Evolutionary conservation across 225 moss, liverwort and hornwort genomes (phyloP).

Genomic region (Pseudisothecium myosuroides): DNA sequence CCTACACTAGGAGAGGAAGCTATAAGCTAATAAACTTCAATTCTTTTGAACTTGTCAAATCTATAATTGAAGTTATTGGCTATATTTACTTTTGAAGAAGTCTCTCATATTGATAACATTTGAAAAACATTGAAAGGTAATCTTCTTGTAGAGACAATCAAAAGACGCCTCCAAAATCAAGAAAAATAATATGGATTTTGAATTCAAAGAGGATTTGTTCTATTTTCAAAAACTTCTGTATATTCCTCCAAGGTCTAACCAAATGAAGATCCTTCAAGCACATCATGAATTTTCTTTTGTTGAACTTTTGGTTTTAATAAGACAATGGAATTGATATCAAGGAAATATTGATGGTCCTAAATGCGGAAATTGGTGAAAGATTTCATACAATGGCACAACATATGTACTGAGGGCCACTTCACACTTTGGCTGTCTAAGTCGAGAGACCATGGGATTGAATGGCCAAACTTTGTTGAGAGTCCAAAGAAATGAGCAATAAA

Average conservation of each 20-base stretch:
- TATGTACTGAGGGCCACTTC: too few relatives aligned
- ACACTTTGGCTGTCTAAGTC: too few relatives aligned
- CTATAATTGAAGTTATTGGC: not conserved
- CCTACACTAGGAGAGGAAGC: not conserved
- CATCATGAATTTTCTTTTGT: not conserved
- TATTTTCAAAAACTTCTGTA: not conserved
- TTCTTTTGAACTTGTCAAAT: not conserved
- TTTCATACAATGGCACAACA: not conserved
- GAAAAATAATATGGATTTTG: not conserved
- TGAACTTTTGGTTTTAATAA: too few relatives aligned
- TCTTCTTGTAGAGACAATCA: not conserved
- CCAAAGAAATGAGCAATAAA: too few relatives aligned
- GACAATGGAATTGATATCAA: not conserved
- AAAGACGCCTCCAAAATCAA: not conserved
- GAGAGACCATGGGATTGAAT: too few relatives aligned
- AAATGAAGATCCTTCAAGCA: not conserved
- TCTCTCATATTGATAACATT: not conserved
- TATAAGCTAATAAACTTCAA: not conserved
- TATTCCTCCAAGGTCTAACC: fast-evolving
- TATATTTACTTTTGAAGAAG: not conserved
- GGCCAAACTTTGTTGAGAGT: too few relatives aligned
- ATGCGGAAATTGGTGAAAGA: not conserved
- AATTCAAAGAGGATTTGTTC: not conserved
- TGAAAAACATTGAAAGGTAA: not conserved
- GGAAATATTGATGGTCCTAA: not conserved